Conservation (phyloP, 2,329 filamentous ascomycete genomes). For the Pseudodiploospora longispora region DNA sequence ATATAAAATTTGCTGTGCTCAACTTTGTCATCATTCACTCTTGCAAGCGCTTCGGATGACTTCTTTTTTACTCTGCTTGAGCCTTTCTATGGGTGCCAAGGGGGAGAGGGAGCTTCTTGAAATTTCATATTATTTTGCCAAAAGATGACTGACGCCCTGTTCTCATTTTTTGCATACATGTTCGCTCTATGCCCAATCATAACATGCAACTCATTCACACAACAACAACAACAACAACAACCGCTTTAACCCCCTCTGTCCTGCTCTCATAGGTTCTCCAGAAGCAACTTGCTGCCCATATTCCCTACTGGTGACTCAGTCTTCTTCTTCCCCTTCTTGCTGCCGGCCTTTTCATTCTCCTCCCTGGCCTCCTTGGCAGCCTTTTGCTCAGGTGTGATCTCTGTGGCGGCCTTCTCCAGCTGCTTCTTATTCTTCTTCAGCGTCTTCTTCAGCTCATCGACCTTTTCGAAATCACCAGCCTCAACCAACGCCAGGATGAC, state of each 20-base stretch:
- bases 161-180: no score
- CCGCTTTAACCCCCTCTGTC: not conserved
- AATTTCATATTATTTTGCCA: no score
- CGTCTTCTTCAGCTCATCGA: constrained; percentile 57
- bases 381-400: constrained; percentile 48
- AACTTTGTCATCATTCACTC: no score
- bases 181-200: no score
- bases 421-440: constrained; percentile 66
- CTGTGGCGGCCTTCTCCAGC: constrained; percentile 58
- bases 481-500: constrained; percentile 78
- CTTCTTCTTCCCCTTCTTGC: constrained; percentile 35
- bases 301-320: constrained; percentile 46
- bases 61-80: no score
- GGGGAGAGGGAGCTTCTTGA: no score
- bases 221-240: no score
- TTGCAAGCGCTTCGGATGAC: no score
- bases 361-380: constrained; percentile 41
- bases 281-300: constrained; percentile 51
- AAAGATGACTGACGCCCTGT: no score
- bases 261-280: constrained; percentile 43
- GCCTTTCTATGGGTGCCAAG: no score
- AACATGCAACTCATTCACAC: no score
- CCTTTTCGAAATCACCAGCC: constrained; percentile 59
- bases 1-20: no score
- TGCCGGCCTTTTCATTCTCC: constrained; percentile 33